Percentiles rank a stretch among this genome's conserved stretches.
These are phyloP conservation scores for Thecaphora thlaspeos DNA, from an alignment of 1,284 basidiomycete species.

Conservation along the genomic window DNA sequence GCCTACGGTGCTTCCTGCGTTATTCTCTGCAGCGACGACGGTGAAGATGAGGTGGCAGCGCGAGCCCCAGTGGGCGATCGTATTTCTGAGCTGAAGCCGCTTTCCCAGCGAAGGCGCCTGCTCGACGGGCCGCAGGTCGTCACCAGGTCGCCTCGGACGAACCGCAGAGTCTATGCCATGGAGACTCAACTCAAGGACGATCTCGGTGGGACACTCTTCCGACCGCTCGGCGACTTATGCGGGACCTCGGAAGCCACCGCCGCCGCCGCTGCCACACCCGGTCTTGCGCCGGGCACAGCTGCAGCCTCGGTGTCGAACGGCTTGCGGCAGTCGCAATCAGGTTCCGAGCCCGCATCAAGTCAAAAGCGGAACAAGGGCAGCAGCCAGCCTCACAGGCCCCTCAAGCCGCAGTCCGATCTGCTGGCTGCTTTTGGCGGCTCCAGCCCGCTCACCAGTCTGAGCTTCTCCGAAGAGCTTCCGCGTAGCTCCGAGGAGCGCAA, in stretches of 20 bases:
- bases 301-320: slow-evolving; percentile 2
- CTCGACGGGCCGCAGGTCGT: slow-evolving; percentile 1
- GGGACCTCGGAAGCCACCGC: no score
- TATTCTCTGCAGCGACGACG: background rate
- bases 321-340: background rate
- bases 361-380: slow-evolving; percentile 4
- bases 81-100: background rate
- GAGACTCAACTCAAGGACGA: slow-evolving; percentile 18
- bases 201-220: no score
- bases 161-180: slow-evolving; percentile 27
- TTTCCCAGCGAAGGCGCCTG: background rate
- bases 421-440: background rate
- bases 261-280: background rate
- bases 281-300: background rate
- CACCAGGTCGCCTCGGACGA: slow-evolving; percentile 20
- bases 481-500: background rate
- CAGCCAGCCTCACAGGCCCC: slow-evolving; percentile 8
- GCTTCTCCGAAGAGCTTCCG: background rate
- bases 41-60: no score
- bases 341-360: background rate
- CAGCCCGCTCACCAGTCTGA: background rate
- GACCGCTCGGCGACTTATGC: background rate
- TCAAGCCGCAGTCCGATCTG: slow-evolving; percentile 5
- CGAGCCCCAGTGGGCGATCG: no score
- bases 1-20: background rate